A percentile compares a stretch with the other conserved stretches of the same genome.
phyloP scores from a whole-genome alignment of 192 early-diverging fungal species.

The Gryganskiella cystojenkinii region DNA sequence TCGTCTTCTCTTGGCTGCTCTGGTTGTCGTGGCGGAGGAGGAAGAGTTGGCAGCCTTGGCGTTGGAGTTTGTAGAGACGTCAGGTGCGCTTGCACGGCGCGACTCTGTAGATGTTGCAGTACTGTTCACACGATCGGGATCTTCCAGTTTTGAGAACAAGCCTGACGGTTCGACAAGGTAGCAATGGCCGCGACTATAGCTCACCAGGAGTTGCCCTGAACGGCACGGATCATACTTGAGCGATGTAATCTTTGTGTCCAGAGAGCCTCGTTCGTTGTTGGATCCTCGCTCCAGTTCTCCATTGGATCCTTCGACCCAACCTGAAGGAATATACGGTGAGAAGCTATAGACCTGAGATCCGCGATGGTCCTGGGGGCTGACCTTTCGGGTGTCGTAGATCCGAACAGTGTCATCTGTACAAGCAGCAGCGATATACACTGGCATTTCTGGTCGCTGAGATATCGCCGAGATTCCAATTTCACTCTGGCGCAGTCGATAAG shows the following conservation, averaged over 20 bases:
- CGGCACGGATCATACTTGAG: conserved; percentile 55
- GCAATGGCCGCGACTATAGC: conserved; percentile 51
- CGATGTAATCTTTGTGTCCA: conserved; percentile 47
- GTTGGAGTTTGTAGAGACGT: not conserved
- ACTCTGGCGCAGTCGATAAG: conserved; percentile 4
- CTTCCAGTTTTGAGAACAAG: conserved; percentile 3
- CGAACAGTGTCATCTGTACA: conserved; percentile 60
- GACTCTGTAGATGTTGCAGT: no score
- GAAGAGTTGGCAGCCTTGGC: no score
- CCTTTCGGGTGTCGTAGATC: conserved; percentile 56
- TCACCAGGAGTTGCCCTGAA: conserved; percentile 53
- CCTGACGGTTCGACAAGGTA: conserved; percentile 47
- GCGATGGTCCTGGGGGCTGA: conserved; percentile 19
- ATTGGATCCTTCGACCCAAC: not conserved
- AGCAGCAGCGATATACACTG: conserved; percentile 59
- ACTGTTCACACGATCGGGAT: conserved; percentile 8
- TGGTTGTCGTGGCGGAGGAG: no score
- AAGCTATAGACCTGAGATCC: conserved; percentile 52
- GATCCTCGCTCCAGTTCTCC: conserved; percentile 12
- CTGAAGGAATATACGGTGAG: conserved; percentile 34
- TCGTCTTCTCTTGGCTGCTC: conserved; percentile 2
- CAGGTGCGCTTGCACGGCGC: not conserved
- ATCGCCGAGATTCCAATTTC: conserved; percentile 57
- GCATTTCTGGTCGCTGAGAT: conserved; percentile 54
- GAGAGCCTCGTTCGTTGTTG: conserved; percentile 3